Conservation (phyloP, 2,329 filamentous ascomycete species). For the Paramyrothecium roridum region DNA sequence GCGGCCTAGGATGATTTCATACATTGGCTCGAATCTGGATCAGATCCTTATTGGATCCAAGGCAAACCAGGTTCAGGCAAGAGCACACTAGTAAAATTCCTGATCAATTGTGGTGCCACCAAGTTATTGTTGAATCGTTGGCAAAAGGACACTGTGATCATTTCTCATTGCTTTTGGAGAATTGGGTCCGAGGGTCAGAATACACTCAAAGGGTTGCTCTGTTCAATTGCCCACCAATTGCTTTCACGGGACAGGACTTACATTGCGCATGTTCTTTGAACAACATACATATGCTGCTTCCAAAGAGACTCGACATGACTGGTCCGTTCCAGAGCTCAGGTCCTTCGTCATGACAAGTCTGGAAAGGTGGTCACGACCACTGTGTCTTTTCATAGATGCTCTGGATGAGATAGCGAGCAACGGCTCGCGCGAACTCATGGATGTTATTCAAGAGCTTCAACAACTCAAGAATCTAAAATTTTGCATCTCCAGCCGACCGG, state of each 20-base stretch:
- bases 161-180: slow-evolving; percentile 27
- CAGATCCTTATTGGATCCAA: neutral
- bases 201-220: slow-evolving; percentile 17
- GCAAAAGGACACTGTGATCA: slow-evolving; percentile 6
- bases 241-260: slow-evolving; percentile 5
- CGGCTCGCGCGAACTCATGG: neutral
- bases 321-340: slow-evolving; percentile 5
- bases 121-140: slow-evolving; percentile 12
- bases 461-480: neutral
- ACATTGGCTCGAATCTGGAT: neutral
- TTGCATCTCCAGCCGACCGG: slow-evolving; percentile 1
- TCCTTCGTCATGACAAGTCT: neutral
- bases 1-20: too few relatives aligned
- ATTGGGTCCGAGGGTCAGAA: slow-evolving; percentile 20
- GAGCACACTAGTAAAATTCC: neutral
- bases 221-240: slow-evolving; percentile 16
- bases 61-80: neutral
- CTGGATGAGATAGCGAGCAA: slow-evolving; percentile 8
- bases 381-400: slow-evolving; percentile 14
- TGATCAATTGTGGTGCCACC: slow-evolving; percentile 12
- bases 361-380: neutral
- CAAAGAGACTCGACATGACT: slow-evolving; percentile 7
- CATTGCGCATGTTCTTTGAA: too few relatives aligned
- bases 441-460: neutral
- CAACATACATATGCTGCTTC: neutral